Percentiles rank a stretch among this genome's conserved stretches.
phyloP scores from a whole-genome alignment of 768 basidiomycete species.

The Lentinula aciculospora region DNA sequence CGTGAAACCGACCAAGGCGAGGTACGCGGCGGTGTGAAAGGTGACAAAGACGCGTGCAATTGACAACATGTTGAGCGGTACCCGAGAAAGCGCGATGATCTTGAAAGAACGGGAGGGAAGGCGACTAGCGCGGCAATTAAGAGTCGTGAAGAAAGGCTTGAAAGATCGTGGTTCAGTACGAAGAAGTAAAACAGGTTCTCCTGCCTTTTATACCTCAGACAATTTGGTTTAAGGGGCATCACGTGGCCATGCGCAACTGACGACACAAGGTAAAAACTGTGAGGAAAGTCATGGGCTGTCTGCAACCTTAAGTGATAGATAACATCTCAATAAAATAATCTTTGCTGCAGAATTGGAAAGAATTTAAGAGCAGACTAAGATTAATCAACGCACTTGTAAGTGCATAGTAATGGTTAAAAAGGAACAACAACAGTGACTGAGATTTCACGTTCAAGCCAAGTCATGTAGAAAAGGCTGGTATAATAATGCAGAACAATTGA shows the following conservation, averaged over 20 bases:
- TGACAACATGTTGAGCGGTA: conserved; percentile 21
- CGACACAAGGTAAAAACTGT: no score
- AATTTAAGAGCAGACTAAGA: not conserved
- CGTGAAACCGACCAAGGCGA: conserved; percentile 27
- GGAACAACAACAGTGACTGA: not conserved
- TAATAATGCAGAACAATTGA: not conserved
- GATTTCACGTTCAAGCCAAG: not conserved
- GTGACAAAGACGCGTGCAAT: conserved; percentile 29
- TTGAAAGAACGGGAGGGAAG: conserved; percentile 5
- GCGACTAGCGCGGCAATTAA: conserved; percentile 16
- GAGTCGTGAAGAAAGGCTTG: not conserved
- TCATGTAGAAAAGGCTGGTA: not conserved
- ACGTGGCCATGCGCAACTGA: not conserved
- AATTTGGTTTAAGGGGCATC: not conserved
- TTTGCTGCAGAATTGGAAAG: no score
- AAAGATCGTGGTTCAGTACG: conserved; percentile 7
- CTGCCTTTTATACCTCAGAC: not conserved
- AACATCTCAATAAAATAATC: no score
- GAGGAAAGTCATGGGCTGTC: no score
- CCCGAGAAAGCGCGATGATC: conserved; percentile 9
- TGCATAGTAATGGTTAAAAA: not conserved
- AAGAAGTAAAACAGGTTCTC: not conserved
- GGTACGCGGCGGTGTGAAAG: conserved; percentile 33
- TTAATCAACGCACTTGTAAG: not conserved
- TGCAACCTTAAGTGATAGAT: no score